Percentiles rank a stretch among this genome's conserved stretches.
Evolutionary conservation across 2,329 filamentous ascomycete genomes (phyloP).

Genomic region (Blastomyces silverae): DNA sequence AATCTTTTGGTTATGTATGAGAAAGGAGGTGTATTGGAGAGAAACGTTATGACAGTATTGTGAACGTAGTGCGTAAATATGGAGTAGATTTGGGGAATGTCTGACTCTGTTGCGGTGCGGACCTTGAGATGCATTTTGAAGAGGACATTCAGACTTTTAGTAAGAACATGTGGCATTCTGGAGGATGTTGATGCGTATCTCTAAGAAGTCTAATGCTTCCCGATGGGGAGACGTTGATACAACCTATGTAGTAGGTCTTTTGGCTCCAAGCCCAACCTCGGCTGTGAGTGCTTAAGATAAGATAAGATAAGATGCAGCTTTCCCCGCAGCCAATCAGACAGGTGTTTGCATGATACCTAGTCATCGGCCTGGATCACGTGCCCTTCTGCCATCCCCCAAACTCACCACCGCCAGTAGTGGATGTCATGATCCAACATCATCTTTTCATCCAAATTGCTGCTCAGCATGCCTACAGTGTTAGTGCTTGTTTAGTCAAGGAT

Average conservation of each 20-base stretch:
- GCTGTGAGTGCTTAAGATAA: no score
- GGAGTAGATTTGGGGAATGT: conserved; percentile 32
- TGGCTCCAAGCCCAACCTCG: no score
- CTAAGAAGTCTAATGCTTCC: background rate
- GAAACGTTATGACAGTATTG: conserved; percentile 36
- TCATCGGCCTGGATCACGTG: background rate
- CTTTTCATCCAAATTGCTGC: background rate
- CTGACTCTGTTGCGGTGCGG: conserved; percentile 29
- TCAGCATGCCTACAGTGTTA: background rate
- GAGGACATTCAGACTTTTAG: background rate
- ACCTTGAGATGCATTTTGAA: conserved; percentile 29
- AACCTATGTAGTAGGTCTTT: no score
- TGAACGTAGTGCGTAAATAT: conserved; percentile 37
- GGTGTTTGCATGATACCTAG: background rate
- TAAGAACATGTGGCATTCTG: background rate
- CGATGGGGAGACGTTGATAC: no score
- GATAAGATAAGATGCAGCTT: no score
- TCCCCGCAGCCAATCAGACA: background rate
- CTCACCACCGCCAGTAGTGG: background rate
- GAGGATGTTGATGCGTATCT: background rate
- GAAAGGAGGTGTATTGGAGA: conserved; percentile 27
- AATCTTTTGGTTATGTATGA: conserved; percentile 29
- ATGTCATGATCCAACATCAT: background rate
- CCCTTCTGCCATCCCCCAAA: background rate
- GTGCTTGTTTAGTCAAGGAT: background rate